phyloP scores from a whole-genome alignment of 306 rosid species.

The Vigna mungo region DNA sequence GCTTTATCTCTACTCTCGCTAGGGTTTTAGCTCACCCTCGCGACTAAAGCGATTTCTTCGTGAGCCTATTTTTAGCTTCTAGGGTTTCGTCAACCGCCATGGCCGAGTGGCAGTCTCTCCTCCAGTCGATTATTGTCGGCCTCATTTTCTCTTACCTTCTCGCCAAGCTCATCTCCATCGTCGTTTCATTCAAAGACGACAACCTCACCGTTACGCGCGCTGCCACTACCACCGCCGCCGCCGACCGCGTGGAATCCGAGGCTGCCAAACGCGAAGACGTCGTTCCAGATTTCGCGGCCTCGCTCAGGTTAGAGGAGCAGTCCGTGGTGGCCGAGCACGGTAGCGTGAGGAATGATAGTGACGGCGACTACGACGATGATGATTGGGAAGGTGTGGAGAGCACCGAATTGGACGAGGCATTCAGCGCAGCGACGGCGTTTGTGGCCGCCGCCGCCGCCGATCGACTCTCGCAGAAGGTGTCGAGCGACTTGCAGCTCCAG shows the following conservation, averaged over 20 bases:
- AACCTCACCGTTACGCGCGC: constrained; percentile 69
- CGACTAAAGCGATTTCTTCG: not conserved
- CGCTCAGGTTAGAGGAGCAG: constrained; percentile 54
- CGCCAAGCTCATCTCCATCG: constrained; percentile 91
- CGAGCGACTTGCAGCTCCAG: constrained; percentile 76
- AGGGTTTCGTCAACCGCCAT: constrained; percentile 53
- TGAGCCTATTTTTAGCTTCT: not conserved
- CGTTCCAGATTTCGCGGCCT: constrained; percentile 17
- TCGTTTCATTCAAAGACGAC: constrained; percentile 86
- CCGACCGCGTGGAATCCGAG: not conserved
- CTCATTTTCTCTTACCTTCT: constrained; percentile 93
- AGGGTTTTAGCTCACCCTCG: constrained; percentile 42
- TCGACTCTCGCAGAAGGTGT: constrained; percentile 83
- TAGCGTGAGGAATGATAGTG: constrained; percentile 76
- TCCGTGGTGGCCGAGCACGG: constrained; percentile 93
- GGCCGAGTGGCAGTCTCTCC: constrained; percentile 87
- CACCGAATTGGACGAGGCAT: constrained; percentile 86
- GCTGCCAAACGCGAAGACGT: not conserved
- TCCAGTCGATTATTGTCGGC: constrained; percentile 81
- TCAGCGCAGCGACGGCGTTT: constrained; percentile 92
- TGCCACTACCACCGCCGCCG: constrained; percentile 1
- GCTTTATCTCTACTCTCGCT: constrained; percentile 20
- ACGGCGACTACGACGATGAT: constrained; percentile 69
- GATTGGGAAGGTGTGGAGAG: constrained; percentile 99
- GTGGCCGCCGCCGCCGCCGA: constrained; percentile 93